Base-by-base conservation (phyloP, 2,329 filamentous ascomycete species). In the Byssochlamys sp. region DNA sequence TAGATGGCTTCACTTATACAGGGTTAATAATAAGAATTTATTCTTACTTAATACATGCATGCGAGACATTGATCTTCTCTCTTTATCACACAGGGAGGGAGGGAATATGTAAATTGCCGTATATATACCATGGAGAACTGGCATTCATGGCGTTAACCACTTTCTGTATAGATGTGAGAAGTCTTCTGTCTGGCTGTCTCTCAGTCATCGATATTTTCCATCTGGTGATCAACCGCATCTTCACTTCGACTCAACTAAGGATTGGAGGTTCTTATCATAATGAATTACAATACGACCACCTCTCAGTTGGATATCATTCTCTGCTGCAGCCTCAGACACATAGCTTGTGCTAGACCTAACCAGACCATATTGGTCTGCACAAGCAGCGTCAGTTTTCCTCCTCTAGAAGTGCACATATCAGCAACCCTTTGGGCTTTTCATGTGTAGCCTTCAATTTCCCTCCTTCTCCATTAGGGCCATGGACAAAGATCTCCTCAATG, bases 331-430 rank as follows among this genome's bases (percentile, higher is more conserved):
- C 58, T 78, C 75, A 10, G 81, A 77, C 59, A 85, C 81, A 49
- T 81, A 11, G 82, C 81, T 0, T 80, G 80, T 29, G 84, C 80
- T 14, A 94, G 75, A 70, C 95, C 86, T 58, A 95, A 67, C 90
- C 89, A 95, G 31, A 90, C 84, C 89, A 95, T 95, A 74, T 95
- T 95, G 14, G 90, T 95, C 68, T 95, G 86, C 1, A 88, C 85
- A 0, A 88, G 86, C 59, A 86, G 78, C 19, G 79, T 73, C 58
- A 90, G 73, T 71, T 81, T 83, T 1, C 90, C 90, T 4, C 90
- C 90, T 55, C 85, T 77, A 14, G 74, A 75, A 4, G 77, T 81
- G 90, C 90, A 95, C 62, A 88, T 71, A 31, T 78, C 74, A 27
- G 80, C 84, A 26, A 91, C 77, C 63, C 76, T 76, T 69, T 81